Conservation (phyloP, 2,329 filamentous ascomycete species). For the Trichoderma breve region DNA sequence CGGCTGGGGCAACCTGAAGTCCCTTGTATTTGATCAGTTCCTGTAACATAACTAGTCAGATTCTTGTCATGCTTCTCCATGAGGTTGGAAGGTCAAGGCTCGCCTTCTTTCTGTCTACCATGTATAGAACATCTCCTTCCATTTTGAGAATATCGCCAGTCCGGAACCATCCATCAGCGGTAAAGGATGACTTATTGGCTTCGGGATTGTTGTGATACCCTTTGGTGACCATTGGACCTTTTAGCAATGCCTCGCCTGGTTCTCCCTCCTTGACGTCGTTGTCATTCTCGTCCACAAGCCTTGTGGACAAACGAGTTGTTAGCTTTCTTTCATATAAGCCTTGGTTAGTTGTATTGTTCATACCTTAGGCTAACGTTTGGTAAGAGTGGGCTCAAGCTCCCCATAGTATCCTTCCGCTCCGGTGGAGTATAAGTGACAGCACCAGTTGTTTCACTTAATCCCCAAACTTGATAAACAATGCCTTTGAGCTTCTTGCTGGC, state of each 20-base stretch:
- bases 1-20: constrained; percentile 65
- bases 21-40: constrained; percentile 60
- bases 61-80: not conserved
- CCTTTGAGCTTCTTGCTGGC: constrained; percentile 50
- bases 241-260: constrained; percentile 63
- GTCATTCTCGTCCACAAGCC: constrained; percentile 41
- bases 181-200: constrained; percentile 61
- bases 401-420: constrained; percentile 42
- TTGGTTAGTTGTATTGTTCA: not conserved
- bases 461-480: constrained; percentile 54
- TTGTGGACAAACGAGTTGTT: constrained; percentile 5
- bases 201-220: constrained; percentile 69
- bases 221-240: constrained; percentile 68
- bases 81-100: not conserved
- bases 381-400: constrained; percentile 41
- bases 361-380: constrained; percentile 32
- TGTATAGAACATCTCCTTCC: constrained; percentile 68
- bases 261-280: constrained; percentile 40
- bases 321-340: not conserved
- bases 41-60: constrained; percentile 33
- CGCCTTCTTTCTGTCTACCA: constrained; percentile 75
- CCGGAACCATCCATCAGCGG: constrained; percentile 62
- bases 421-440: constrained; percentile 46
- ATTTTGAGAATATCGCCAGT: constrained; percentile 77
- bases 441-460: constrained; percentile 55